These are phyloP conservation scores for Meyerozyma athensensis DNA, from an alignment of 1,139 yeast genomes.

Conservation along the genomic window DNA sequence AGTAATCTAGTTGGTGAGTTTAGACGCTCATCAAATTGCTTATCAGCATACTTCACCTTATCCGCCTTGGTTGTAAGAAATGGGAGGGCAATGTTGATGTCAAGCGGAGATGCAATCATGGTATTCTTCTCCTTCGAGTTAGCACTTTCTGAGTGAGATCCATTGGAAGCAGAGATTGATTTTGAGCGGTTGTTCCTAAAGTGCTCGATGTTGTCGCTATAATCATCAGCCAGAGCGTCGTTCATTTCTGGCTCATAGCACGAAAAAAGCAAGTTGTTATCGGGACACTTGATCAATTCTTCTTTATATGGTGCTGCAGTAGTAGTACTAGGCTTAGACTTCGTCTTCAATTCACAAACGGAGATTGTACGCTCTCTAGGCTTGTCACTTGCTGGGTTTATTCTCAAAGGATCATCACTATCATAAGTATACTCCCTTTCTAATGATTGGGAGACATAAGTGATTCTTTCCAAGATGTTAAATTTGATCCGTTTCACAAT, in stretches of 20 bases:
- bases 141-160: slow-evolving; percentile 5
- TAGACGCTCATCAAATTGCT: slow-evolving; percentile 19
- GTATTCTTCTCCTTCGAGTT: slow-evolving; percentile 12
- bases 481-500: slow-evolving; percentile 67
- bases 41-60: slow-evolving; percentile 24
- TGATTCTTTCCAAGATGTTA: slow-evolving; percentile 66
- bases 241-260: slow-evolving; percentile 40
- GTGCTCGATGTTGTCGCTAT: slow-evolving; percentile 12
- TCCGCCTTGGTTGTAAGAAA: slow-evolving; percentile 41
- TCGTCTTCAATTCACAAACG: slow-evolving; percentile 60
- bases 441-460: slow-evolving; percentile 54
- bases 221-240: slow-evolving; percentile 10
- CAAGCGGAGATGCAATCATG: slow-evolving; percentile 43
- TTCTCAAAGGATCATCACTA: slow-evolving; percentile 37
- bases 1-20: slow-evolving; percentile 1
- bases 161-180: not conserved
- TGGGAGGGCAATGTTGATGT: slow-evolving; percentile 43
- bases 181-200: not conserved
- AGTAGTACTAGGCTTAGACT: slow-evolving; percentile 31
- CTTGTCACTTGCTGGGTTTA: slow-evolving; percentile 18
- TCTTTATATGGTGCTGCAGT: slow-evolving; percentile 52
- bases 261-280: slow-evolving; percentile 56
- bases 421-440: slow-evolving; percentile 56
- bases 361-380: slow-evolving; percentile 52
- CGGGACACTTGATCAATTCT: slow-evolving; percentile 52